Percentiles rank a stretch among this genome's conserved stretches.
Conservation (phyloP, 2,329 filamentous ascomycete genomes). For the Epichloe uncinata region DNA sequence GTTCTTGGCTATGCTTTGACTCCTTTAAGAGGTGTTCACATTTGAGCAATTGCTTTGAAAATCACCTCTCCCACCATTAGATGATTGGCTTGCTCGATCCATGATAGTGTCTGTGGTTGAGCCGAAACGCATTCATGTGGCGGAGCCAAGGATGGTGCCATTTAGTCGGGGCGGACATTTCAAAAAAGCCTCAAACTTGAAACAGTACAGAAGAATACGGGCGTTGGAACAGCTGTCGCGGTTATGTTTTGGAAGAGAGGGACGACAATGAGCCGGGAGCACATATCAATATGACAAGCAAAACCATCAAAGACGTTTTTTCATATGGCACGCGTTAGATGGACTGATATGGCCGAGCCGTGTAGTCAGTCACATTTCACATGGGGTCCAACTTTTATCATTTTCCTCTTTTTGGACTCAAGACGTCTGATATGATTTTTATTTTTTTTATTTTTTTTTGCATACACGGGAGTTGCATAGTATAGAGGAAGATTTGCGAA, state of each 20-base stretch:
- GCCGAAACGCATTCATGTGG: neutral
- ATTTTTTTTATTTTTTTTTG: neutral
- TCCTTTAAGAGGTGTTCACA: neutral
- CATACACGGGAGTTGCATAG: neutral
- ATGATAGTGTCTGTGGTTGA: neutral
- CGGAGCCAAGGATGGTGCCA: neutral
- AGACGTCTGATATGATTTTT: too few relatives aligned
- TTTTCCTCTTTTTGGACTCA: neutral
- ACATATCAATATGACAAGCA: neutral
- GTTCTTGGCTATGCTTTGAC: neutral
- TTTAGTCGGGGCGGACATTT: neutral
- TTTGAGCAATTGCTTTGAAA: neutral
- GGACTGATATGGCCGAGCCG: neutral
- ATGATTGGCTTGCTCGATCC: neutral
- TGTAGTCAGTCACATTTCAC: neutral
- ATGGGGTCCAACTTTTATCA: neutral
- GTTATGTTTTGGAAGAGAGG: neutral
- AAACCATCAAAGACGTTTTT: neutral
- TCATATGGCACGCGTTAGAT: neutral
- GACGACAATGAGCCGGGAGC: neutral
- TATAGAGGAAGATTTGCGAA: neutral
- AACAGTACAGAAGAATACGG: slow-evolving; percentile 1
- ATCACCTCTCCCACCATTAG: neutral
- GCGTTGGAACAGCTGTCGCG: neutral
- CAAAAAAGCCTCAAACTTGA: neutral